Base-by-base conservation (phyloP, 169 alveolate species). In the Babesia gibsoni region DNA sequence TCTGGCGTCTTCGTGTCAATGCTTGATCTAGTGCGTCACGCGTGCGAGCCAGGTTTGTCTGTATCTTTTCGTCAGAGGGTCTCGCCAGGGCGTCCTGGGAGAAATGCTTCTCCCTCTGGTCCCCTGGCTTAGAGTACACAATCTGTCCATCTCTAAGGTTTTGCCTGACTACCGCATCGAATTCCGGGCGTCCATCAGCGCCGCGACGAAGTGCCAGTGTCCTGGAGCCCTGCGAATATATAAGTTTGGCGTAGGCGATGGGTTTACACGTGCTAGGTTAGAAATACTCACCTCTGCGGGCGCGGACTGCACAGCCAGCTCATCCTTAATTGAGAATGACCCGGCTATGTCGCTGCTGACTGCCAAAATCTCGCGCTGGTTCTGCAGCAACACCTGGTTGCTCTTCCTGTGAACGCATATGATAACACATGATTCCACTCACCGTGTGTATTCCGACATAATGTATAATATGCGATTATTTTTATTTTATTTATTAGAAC, bases 1-100 rank as follows among this genome's bases (percentile, higher is more conserved):
- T 52, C 61, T 72, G 80, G 36, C 84, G 59, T 4, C 72, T 25
- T 22, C 72, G 72, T 22, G 78, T 67, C 41, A 86, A 42, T 16
- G 87, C 88, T 64, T 68, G 63, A 68, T 91, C 88, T 16, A 91
- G 23, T 2, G 94, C 91, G 57, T 84, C 87, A 61, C 79, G 89
- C 5, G 95, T 91, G 54, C 83, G 89, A 16, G 82, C 89, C 39
- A 89, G 73, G 30, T 82, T 78, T 36, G 66, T 87, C 36, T 82
- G 64, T 27, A 84, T 92, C 37, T 65, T 68, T 6, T 89, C 90
- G 41, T 89, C 91, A n/a, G 88, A 58, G 27, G 95, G 95, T 52
- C 89, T 82, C 25, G 65, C 65, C 45, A 64, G 57, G 29, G 50
- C 73, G 39, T 74, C 88, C 64, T 46, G 54, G 39, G 66, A 74